These are phyloP conservation scores for Skeletonema costatum DNA, from an alignment of 108 stramenopile species.

Conservation along the genomic window DNA sequence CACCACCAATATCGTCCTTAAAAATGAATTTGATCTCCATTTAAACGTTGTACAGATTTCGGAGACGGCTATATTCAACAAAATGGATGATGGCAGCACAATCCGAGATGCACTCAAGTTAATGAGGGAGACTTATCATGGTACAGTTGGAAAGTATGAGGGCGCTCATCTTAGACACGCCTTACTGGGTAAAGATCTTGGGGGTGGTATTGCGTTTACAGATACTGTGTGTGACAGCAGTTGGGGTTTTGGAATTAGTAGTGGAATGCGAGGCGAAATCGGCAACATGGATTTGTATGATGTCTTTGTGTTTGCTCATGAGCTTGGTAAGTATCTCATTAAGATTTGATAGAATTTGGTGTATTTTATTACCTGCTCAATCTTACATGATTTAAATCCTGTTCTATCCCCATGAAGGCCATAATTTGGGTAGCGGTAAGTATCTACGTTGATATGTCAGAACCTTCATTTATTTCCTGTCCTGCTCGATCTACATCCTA, in stretches of 20 bases:
- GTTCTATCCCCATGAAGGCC: neutral
- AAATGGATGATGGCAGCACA: neutral
- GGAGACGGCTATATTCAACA: neutral
- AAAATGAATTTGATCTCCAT: neutral
- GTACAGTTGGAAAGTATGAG: neutral
- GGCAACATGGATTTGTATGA: constrained; percentile 1
- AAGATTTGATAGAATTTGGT: too few relatives aligned
- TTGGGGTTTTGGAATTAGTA: neutral
- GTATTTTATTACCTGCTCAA: too few relatives aligned
- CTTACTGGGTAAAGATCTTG: neutral
- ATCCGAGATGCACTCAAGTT: neutral
- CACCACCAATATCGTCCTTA: neutral
- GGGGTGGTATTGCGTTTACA: neutral
- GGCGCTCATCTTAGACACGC: neutral
- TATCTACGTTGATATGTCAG: neutral
- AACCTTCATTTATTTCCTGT: neutral
- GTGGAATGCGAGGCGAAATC: neutral
- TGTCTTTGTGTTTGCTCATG: neutral
- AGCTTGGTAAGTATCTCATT: neutral
- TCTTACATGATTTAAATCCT: too few relatives aligned
- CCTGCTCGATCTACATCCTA: neutral
- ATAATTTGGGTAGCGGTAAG: neutral
- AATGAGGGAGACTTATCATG: neutral
- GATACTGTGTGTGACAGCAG: neutral
- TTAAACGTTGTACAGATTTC: neutral